These are phyloP conservation scores for Cyathus striatus DNA, from an alignment of 768 basidiomycete species.

Conservation along the genomic window DNA sequence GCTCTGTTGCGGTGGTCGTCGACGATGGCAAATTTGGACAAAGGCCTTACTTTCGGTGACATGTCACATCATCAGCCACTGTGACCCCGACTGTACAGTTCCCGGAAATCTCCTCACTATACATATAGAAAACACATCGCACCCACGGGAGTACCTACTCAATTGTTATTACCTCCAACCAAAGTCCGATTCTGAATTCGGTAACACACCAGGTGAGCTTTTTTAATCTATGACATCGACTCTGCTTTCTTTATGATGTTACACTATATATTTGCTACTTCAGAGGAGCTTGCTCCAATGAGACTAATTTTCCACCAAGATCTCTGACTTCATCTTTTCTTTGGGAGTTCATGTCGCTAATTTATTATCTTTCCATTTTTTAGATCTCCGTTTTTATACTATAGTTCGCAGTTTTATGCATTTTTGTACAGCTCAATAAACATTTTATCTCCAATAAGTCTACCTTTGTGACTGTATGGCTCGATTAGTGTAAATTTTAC, in stretches of 20 bases:
- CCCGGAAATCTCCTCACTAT: constrained; percentile 24
- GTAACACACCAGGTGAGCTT: no score
- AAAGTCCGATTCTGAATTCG: no score
- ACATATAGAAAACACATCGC: background rate
- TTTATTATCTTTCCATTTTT: no score
- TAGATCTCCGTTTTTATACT: no score
- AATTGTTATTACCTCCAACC: no score
- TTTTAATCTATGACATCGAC: no score
- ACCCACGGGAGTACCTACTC: no score
- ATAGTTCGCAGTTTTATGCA: no score
- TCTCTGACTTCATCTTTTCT: constrained; percentile 60
- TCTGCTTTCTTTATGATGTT: constrained; percentile 26
- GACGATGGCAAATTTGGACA: constrained; percentile 20
- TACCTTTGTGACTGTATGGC: no score
- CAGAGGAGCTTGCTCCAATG: constrained; percentile 66
- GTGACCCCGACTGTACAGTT: constrained; percentile 63
- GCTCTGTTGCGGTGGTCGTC: constrained; percentile 21
- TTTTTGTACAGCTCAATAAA: no score
- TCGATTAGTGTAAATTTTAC: no score
- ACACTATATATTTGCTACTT: constrained; percentile 83
- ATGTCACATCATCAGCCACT: constrained; percentile 53
- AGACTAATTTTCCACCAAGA: constrained; percentile 75
- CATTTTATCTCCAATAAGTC: no score
- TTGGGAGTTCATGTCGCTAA: constrained; percentile 5
- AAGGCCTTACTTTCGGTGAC: constrained; percentile 1